A percentile compares a stretch with the other conserved stretches of the same genome.
Evolutionary conservation across 306 rosid species (phyloP).

Genomic region (Acacia confusa): DNA sequence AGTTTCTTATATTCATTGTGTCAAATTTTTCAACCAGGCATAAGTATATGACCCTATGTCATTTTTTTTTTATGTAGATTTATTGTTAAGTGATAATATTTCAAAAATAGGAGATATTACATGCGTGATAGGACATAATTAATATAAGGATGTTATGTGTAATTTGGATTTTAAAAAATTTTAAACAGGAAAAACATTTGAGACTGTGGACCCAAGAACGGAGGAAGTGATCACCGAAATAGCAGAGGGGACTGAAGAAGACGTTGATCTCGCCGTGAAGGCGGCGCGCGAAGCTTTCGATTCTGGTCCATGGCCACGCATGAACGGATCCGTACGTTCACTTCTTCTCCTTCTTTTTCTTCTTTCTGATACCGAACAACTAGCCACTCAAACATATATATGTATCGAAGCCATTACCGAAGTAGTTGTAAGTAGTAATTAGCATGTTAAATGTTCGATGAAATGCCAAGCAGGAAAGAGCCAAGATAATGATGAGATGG

Average conservation of each 20-base stretch:
- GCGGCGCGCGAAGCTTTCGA: slow-evolving; percentile 88
- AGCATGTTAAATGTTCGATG: slow-evolving; percentile 5
- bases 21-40: too few species aligned
- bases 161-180: background rate
- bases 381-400: background rate
- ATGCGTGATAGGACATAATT: too few species aligned
- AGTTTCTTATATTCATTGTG: too few species aligned
- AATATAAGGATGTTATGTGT: background rate
- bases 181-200: slow-evolving; percentile 70
- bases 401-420: background rate
- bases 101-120: too few species aligned
- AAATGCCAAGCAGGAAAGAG: slow-evolving; percentile 59
- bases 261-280: slow-evolving; percentile 82
- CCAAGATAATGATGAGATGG: slow-evolving; percentile 63
- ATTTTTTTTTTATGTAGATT: too few species aligned
- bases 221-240: slow-evolving; percentile 64
- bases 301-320: slow-evolving; percentile 90
- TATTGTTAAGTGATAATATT: too few species aligned
- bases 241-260: slow-evolving; percentile 73
- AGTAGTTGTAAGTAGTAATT: background rate
- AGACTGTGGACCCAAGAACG: slow-evolving; percentile 85
- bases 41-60: too few species aligned
- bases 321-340: slow-evolving; percentile 67
- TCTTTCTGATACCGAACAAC: background rate
- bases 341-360: background rate